Evolutionary conservation across 148 eudicot species (phyloP).

Genomic region (Rhododendron vialii): DNA sequence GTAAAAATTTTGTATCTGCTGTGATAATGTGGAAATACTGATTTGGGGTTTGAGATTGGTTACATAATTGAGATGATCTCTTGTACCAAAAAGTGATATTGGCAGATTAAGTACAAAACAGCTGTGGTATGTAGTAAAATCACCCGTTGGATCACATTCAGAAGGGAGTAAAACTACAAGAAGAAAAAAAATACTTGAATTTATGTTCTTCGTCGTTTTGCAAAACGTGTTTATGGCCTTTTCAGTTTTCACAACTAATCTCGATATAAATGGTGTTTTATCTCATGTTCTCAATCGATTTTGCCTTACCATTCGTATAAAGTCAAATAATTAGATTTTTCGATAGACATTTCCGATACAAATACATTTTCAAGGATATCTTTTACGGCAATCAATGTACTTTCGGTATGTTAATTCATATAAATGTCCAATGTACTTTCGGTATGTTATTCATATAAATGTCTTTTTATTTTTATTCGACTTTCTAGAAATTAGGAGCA

Average conservation of each 20-base stretch:
- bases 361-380: too few relatives aligned
- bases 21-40: neutral
- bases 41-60: neutral
- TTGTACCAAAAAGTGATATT: too few relatives aligned
- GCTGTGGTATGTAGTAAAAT: neutral
- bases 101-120: too few relatives aligned
- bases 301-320: too few relatives aligned
- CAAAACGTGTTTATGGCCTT: neutral
- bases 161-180: neutral
- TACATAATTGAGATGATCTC: too few relatives aligned
- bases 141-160: neutral
- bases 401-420: neutral
- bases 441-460: neutral
- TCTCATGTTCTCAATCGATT: too few relatives aligned
- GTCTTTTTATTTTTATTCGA: too few relatives aligned
- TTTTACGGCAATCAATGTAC: neutral
- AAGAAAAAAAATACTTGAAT: neutral
- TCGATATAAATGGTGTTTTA: too few relatives aligned
- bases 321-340: neutral
- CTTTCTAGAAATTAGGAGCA: too few relatives aligned
- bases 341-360: too few relatives aligned
- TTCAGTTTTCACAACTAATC: neutral
- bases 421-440: neutral
- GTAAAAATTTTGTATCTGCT: neutral
- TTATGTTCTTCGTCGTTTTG: neutral